Base-by-base conservation (phyloP, 441 rosid species). In the Eruca vesicaria region DNA sequence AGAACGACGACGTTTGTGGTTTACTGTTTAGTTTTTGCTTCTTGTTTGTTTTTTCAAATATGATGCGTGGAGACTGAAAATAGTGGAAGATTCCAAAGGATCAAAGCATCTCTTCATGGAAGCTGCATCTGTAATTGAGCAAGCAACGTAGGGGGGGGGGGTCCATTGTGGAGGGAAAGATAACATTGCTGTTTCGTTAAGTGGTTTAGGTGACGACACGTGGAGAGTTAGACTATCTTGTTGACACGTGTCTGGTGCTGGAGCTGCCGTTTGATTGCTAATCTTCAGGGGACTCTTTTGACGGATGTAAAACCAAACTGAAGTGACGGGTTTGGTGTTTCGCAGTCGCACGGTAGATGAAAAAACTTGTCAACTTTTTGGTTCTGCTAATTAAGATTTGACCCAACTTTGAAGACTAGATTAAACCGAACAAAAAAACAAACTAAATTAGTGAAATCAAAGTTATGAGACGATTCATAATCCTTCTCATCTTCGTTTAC, bases 11-110 rank as follows among this genome's bases (percentile, higher is more conserved):
- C 78, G 78, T 73, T 55, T 35, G 18, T 8, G 3, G 52, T 16
- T 50, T 43, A 9, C 23, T 15, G 3, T 1, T 55, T 63, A 7
- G 38, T 58, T 33, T 68, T 66, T 41, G 15, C 7, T 41, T 61
- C 41, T 63, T n/a, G 2, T 6, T 63, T n/a, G 2, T 6, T 6
- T 7, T 16, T 15, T 14, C 15, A 58, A 45, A 71, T 60, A 61
- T 2, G 81, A 72, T 48, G 73, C 76, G 77, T 78, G 73, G 55
- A 72, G 69, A 66, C 38, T 32, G 78, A 71, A 5, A 66, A 28
- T 35, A 48, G 77, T 45, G 81, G 96, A 87, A 91, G 96, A 94
- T 94, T 89, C 92, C 78, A 52, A 72, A 74, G 97, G 43, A 90
- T 87, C 74, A 72, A 72, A 72, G 81, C 91, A 85, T 85, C 93